Conservation (phyloP, 2,329 filamentous ascomycete genomes). For the Ascochyta koolunga region DNA sequence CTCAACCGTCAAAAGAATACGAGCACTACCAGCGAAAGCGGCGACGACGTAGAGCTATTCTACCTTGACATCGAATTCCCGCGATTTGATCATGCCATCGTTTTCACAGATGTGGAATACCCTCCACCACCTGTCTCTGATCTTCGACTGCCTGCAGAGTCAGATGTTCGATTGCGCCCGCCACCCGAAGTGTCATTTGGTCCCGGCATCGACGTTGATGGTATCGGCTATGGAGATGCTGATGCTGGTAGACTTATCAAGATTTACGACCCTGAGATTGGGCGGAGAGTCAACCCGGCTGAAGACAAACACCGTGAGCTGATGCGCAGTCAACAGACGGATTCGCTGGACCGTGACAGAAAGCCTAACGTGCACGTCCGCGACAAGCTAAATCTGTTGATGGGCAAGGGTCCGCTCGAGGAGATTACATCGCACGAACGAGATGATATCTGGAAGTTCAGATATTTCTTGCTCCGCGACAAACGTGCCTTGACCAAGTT, state of each 20-base stretch:
- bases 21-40: constrained; percentile 35
- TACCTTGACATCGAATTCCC: constrained; percentile 89
- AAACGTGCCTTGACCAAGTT: constrained; percentile 91
- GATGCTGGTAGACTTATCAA: constrained; percentile 70
- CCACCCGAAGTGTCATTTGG: constrained; percentile 89
- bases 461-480: constrained; percentile 90
- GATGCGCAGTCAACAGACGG: constrained; percentile 89
- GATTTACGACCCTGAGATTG: constrained; percentile 93
- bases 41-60: constrained; percentile 68
- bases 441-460: constrained; percentile 96
- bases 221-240: constrained; percentile 59
- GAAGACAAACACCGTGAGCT: constrained; percentile 93
- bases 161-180: constrained; percentile 75
- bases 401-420: constrained; percentile 92
- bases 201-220: constrained; percentile 79
- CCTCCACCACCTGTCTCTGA: constrained; percentile 81
- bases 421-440: constrained; percentile 88
- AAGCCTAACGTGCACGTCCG: constrained; percentile 96
- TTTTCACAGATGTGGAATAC: constrained; percentile 95
- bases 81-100: constrained; percentile 92
- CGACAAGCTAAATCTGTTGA: constrained; percentile 88
- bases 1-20: constrained; percentile 44
- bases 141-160: constrained; percentile 66
- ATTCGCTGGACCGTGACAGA: constrained; percentile 91
- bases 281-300: constrained; percentile 86